These are phyloP conservation scores for Vigna angularis DNA, from an alignment of 306 rosid species.

Conservation along the genomic window DNA sequence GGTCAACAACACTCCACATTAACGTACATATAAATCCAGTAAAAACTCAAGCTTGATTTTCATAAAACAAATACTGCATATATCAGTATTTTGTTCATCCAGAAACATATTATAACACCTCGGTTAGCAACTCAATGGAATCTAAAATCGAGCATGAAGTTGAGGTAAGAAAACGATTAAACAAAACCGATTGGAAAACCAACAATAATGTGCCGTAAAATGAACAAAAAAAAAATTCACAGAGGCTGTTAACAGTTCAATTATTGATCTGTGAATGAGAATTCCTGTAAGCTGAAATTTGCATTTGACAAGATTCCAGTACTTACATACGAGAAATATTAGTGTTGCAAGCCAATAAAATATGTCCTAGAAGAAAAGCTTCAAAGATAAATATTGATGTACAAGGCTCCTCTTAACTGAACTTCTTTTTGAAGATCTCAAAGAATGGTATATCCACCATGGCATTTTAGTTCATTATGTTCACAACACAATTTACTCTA, in stretches of 20 bases:
- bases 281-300: conserved; percentile 9
- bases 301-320: conserved; percentile 32
- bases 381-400: background rate
- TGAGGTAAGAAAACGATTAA: conserved; percentile 25
- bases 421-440: background rate
- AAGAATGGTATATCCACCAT: background rate
- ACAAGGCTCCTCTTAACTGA: background rate
- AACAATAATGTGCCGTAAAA: background rate
- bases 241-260: background rate
- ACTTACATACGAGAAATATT: conserved; percentile 13
- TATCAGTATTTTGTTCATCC: background rate
- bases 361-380: conserved; percentile 3
- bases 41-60: conserved; percentile 12
- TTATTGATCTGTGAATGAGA: background rate
- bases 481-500: background rate
- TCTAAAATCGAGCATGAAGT: background rate
- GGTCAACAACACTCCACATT: conserved; percentile 3
- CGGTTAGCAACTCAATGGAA: conserved; percentile 28
- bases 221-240: background rate
- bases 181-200: conserved; percentile 24
- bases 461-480: background rate
- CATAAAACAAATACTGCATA: conserved; percentile 25
- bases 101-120: conserved; percentile 49
- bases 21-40: conserved; percentile 3
- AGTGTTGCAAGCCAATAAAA: background rate